phyloP scores from a whole-genome alignment of 768 basidiomycete genomes.

The Tylopilus intermedius region DNA sequence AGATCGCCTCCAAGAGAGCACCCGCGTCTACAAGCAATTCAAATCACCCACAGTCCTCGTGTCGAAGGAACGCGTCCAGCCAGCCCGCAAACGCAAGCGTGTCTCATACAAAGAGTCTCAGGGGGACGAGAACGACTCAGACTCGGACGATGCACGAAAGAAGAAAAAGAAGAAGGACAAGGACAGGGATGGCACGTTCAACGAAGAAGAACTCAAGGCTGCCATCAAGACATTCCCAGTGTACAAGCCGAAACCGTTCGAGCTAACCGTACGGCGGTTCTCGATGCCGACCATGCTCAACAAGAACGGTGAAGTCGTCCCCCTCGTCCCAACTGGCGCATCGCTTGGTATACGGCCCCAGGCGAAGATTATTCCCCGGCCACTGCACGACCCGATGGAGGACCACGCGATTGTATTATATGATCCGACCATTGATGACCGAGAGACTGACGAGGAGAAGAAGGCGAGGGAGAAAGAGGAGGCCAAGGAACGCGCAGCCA shows the following conservation, averaged over 20 bases:
- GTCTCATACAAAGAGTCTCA: conserved; percentile 79
- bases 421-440: conserved; percentile 91
- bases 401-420: conserved; percentile 97
- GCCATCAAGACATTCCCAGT: conserved; percentile 70
- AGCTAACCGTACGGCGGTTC: conserved; percentile 59
- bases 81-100: conserved; percentile 78
- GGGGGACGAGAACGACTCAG: conserved; percentile 52
- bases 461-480: conserved; percentile 71
- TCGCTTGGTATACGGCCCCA: conserved; percentile 84
- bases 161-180: conserved; percentile 67
- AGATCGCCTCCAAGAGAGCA: conserved; percentile 67
- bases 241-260: conserved; percentile 76
- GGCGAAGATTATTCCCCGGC: conserved; percentile 77
- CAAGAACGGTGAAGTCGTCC: conserved; percentile 61
- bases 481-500: conserved; percentile 54
- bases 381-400: conserved; percentile 95
- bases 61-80: conserved; percentile 51
- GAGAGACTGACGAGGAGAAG: conserved; percentile 84
- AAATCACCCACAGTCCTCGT: conserved; percentile 57
- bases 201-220: conserved; percentile 57
- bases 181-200: conserved; percentile 55
- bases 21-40: conserved; percentile 74
- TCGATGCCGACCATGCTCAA: conserved; percentile 77
- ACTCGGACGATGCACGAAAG: conserved; percentile 43
- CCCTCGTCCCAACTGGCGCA: conserved; percentile 53